Conservation (phyloP, 2,329 filamentous ascomycete genomes). For the Monilinia laxa region DNA sequence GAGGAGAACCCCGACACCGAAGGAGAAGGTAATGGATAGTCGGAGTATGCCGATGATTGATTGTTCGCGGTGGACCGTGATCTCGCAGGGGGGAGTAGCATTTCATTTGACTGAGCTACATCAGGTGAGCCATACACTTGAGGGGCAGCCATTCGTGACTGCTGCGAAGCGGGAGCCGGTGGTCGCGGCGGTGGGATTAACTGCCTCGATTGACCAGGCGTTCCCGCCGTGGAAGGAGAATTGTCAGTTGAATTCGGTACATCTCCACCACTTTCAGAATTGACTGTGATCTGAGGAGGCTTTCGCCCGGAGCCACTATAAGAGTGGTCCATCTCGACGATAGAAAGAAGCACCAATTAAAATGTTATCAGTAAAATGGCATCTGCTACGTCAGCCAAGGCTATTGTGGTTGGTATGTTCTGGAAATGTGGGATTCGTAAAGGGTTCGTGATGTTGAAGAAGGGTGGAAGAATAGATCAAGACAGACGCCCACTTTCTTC, state of each 20-base stretch:
- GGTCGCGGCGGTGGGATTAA: conserved; percentile 34
- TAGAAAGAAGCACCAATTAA: not conserved
- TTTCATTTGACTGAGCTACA: conserved; percentile 46
- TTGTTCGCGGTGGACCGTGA: conserved; percentile 44
- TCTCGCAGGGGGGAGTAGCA: conserved; percentile 48
- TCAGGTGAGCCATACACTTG: conserved; percentile 34
- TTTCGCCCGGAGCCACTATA: conserved; percentile 25
- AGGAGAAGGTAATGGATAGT: conserved; percentile 40
- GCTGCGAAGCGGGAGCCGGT: conserved; percentile 25
- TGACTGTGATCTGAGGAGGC: conserved; percentile 62
- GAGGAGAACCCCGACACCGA: conserved; percentile 53
- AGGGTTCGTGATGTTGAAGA: conserved; percentile 10
- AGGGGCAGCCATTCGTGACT: conserved; percentile 23
- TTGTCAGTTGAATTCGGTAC: conserved; percentile 42
- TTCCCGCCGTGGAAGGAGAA: conserved; percentile 38
- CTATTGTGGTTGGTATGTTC: conserved; percentile 10
- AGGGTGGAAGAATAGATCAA: conserved; percentile 8
- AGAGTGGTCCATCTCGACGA: conserved; percentile 21
- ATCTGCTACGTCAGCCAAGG: conserved; percentile 16
- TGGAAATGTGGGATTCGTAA: conserved; percentile 16
- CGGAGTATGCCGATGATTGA: conserved; percentile 52
- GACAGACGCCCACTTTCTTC: conserved; percentile 1
- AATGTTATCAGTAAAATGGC: conserved; percentile 16
- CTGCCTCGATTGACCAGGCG: conserved; percentile 37
- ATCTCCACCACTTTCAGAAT: conserved; percentile 57